These are phyloP conservation scores for Sarocladium oryzae DNA, from an alignment of 2,329 filamentous ascomycete genomes.

Conservation along the genomic window DNA sequence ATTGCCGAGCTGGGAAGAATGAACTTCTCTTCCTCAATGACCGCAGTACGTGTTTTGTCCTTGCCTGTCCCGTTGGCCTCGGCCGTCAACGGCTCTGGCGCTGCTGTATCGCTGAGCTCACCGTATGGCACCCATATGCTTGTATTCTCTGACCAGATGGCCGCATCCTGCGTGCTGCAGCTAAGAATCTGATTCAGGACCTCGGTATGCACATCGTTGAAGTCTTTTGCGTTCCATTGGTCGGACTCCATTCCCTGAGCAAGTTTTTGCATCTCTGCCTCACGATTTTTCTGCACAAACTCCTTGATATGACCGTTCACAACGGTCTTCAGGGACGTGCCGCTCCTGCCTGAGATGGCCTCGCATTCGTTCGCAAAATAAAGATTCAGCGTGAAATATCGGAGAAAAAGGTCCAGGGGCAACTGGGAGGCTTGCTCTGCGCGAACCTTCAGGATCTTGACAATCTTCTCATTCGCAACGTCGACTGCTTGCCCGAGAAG, in stretches of 20 bases:
- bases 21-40: slow-evolving; percentile 79
- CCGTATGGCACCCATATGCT: slow-evolving; percentile 50
- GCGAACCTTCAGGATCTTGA: slow-evolving; percentile 70
- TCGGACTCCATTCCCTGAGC: slow-evolving; percentile 74
- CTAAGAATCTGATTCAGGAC: slow-evolving; percentile 60
- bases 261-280: slow-evolving; percentile 66
- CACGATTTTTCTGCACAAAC: slow-evolving; percentile 66
- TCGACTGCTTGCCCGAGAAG: slow-evolving; percentile 76
- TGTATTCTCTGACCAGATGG: slow-evolving; percentile 56
- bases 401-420: slow-evolving; percentile 63
- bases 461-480: slow-evolving; percentile 68
- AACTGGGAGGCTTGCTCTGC: slow-evolving; percentile 66
- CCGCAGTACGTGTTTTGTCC: slow-evolving; percentile 62
- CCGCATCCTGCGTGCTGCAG: slow-evolving; percentile 64
- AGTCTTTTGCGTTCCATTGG: slow-evolving; percentile 73
- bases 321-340: slow-evolving; percentile 67
- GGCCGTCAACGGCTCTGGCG: slow-evolving; percentile 25
- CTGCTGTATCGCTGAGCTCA: slow-evolving; percentile 28
- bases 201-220: slow-evolving; percentile 53
- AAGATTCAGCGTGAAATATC: slow-evolving; percentile 76
- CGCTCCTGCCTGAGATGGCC: slow-evolving; percentile 72
- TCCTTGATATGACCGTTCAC: slow-evolving; percentile 78
- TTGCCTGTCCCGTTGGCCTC: slow-evolving; percentile 48
- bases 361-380: slow-evolving; percentile 85
- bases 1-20: slow-evolving; percentile 80